Evolutionary conservation across 129 eudicot genomes (phyloP), one percentile per base, ranked within the genome.

Genomic region (Pseudognaphalium luteoalbum): DNA sequence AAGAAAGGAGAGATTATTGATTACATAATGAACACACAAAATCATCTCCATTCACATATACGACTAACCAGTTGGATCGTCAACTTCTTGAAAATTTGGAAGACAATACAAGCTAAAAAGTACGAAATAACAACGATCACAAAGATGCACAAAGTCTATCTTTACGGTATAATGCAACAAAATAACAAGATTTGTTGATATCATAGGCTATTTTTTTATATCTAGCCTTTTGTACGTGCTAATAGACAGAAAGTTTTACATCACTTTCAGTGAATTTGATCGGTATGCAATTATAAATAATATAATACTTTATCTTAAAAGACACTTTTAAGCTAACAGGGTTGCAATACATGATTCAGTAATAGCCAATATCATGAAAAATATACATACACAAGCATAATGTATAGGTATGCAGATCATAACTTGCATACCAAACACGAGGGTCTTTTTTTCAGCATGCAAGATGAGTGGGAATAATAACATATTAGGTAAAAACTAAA

Each of bases 141-240:
- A 28, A 63, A 63, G 22, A 64, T 32, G 39, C 68, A 64, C 19
- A 64, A 15, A 64, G 68, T 64, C 68, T 32, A 16, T 12, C n/a
- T 29, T 64, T 64, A 30, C 69, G 69, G 69, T 16, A 64, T 64
- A 64, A 64, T 16, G 39, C 42, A 64, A 64, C 71, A 67, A 67
- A 67, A 39, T 1, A 64, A 16, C n/a, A 32, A 64, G 69, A 15
- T 30, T 32, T 64, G 22, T 16, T 15, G 44, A 64, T 16, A 64
- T 64, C 12, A 30, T 16, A 32, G 68, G 42, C 68, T 21, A 64
- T 34, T 66, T 19, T 33, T 66, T 19, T 16, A 7, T 66, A 3
- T 66, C 29, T 58, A 19, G 14, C 70, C 22, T 66, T 66, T 66
- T 66, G 50, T 2, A 33, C 10, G 28, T 33, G 6, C 17, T 56